Evolutionary conservation across 345 rosid species (phyloP).

Genomic region (Eucalyptus cladocalyx): DNA sequence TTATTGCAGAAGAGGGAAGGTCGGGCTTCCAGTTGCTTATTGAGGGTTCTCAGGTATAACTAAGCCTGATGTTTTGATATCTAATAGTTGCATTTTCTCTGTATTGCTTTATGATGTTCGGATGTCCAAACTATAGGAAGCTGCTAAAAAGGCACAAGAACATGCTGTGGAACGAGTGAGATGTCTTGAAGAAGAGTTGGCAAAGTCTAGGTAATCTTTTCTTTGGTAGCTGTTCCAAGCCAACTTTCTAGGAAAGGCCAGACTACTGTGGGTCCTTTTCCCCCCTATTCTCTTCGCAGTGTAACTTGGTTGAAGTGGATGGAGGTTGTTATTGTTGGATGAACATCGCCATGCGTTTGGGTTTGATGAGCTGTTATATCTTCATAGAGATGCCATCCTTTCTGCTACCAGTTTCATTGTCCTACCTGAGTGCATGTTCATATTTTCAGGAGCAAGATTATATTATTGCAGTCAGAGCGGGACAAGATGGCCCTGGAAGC

Average conservation of each 20-base stretch:
- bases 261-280: background rate
- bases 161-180: constrained; percentile 53
- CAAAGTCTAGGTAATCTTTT: constrained; percentile 46
- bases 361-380: background rate
- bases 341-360: background rate
- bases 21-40: constrained; percentile 52
- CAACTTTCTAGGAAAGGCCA: background rate
- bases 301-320: background rate
- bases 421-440: background rate
- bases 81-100: background rate
- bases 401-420: background rate
- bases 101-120: background rate
- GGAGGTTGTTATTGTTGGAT: background rate
- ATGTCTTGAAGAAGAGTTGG: constrained; percentile 72
- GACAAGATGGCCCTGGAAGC: constrained; percentile 73
- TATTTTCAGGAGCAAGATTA: constrained; percentile 47
- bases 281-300: background rate
- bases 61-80: background rate
- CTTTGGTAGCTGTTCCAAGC: background rate
- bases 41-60: constrained; percentile 76
- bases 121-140: constrained; percentile 39
- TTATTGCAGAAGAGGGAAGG: constrained; percentile 40
- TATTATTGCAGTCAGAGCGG: constrained; percentile 59
- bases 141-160: constrained; percentile 72
- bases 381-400: background rate